A percentile compares a stretch with the other conserved stretches of the same genome.
These are phyloP conservation scores for Luffa aegyptiaca DNA, from an alignment of 306 rosid genomes.

Conservation along the genomic window DNA sequence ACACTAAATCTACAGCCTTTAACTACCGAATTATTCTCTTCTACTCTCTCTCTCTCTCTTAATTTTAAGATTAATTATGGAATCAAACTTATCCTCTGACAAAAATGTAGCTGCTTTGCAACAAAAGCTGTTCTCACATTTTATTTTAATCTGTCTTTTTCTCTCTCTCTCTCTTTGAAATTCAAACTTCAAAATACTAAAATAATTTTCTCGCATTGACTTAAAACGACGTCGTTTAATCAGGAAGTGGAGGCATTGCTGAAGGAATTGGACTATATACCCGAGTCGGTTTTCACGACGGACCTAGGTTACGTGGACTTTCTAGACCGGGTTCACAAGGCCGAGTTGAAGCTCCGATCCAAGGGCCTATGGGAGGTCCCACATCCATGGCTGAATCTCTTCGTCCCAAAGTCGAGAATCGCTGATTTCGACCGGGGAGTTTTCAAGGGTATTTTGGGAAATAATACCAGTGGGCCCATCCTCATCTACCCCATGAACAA, in stretches of 20 bases:
- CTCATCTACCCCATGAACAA: conserved; percentile 96
- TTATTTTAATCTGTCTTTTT: not conserved
- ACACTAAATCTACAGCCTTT: conserved; percentile 26
- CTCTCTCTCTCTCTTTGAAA: not conserved
- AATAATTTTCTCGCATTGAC: not conserved
- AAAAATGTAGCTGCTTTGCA: not conserved
- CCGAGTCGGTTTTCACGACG: conserved; percentile 63
- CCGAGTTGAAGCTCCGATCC: conserved; percentile 82
- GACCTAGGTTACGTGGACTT: conserved; percentile 82
- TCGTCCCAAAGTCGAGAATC: conserved; percentile 86
- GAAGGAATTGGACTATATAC: conserved; percentile 49
- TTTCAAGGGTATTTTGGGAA: conserved; percentile 84
- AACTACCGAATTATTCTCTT: conserved; percentile 44
- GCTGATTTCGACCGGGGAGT: conserved; percentile 72
- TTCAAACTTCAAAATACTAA: not conserved
- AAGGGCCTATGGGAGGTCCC: conserved; percentile 90
- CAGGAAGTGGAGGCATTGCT: conserved; percentile 62
- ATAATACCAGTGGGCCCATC: conserved; percentile 90
- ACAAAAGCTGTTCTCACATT: not conserved
- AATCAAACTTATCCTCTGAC: conserved; percentile 10
- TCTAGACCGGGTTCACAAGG: conserved; percentile 85
- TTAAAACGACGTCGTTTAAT: not conserved
- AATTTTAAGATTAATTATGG: conserved; percentile 4
- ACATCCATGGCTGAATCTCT: conserved; percentile 98
- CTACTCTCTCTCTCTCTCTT: not conserved